Evolutionary conservation across 345 rosid genomes (phyloP).

Genomic region (Ceriops tagal): DNA sequence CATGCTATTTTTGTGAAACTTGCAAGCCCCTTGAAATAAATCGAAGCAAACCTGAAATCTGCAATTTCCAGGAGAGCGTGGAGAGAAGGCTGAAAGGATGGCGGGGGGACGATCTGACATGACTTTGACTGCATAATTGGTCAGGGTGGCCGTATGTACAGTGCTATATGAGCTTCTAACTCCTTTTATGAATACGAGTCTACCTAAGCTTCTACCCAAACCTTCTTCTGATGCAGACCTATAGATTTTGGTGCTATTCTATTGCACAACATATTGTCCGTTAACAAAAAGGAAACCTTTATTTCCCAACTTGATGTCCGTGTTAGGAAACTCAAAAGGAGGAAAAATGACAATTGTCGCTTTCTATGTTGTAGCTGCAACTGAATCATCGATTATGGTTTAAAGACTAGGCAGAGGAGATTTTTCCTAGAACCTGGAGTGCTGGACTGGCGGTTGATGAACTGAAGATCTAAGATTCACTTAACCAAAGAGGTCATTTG

Average conservation of each 20-base stretch:
- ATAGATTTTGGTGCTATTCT: neutral
- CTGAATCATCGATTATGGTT: neutral
- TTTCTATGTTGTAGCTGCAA: neutral
- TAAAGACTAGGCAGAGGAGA: no score
- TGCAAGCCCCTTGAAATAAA: neutral
- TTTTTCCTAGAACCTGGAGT: no score
- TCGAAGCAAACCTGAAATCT: neutral
- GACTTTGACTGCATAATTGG: conserved; percentile 21
- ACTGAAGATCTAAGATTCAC: no score
- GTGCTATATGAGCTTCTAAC: conserved; percentile 8
- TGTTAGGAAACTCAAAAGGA: no score
- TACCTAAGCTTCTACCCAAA: neutral
- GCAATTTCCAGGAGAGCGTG: conserved; percentile 71
- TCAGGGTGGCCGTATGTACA: neutral
- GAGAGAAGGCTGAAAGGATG: conserved; percentile 82
- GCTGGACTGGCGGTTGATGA: no score
- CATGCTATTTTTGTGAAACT: neutral
- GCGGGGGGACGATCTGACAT: conserved; percentile 62
- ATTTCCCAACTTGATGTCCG: no score
- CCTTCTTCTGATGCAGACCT: neutral
- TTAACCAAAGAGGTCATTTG: no score
- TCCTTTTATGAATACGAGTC: neutral
- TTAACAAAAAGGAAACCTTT: no score
- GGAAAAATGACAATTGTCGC: no score
- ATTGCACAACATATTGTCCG: neutral